Percentiles rank a stretch among this genome's conserved stretches.
Conservation (phyloP, 2,329 filamentous ascomycete genomes). For the Colletotrichum gigasporum region DNA sequence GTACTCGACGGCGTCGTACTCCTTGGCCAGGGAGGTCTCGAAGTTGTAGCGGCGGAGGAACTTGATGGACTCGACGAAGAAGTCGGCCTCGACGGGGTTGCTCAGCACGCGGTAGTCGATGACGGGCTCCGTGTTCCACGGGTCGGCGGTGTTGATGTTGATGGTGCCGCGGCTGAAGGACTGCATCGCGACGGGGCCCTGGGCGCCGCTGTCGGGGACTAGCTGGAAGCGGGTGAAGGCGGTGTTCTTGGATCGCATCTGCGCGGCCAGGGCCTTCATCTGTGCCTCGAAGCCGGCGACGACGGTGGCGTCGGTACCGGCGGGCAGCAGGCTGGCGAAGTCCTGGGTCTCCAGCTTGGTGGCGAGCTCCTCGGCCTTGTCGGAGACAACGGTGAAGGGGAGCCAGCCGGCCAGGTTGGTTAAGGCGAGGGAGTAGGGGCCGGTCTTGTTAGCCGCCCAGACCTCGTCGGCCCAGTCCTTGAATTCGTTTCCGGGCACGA, state of each 20-base stretch:
- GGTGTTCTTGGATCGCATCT: conserved; percentile 45
- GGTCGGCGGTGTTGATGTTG: conserved; percentile 49
- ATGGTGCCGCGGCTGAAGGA: conserved; percentile 48
- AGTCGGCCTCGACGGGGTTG: conserved; percentile 49
- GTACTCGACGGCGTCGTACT: conserved; percentile 43
- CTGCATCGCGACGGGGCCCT: conserved; percentile 40
- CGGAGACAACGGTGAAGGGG: conserved; percentile 45
- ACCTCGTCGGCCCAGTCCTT: conserved; percentile 30
- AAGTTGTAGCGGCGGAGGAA: conserved; percentile 47
- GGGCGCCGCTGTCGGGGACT: conserved; percentile 32
- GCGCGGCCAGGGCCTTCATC: conserved; percentile 46
- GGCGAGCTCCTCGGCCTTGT: conserved; percentile 42
- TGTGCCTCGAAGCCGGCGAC: conserved; percentile 48
- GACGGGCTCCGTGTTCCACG: conserved; percentile 43
- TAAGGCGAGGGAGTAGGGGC: conserved; percentile 43
- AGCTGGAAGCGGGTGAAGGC: conserved; percentile 43
- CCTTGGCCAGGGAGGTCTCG: conserved; percentile 45
- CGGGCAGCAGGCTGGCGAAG: conserved; percentile 42
- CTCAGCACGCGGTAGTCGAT: conserved; percentile 50
- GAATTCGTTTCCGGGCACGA: conserved; percentile 27
- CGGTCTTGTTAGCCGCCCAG: conserved; percentile 26
- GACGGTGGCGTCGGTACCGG: conserved; percentile 42
- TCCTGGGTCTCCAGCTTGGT: conserved; percentile 42
- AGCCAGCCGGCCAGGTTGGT: conserved; percentile 47
- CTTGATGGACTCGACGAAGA: conserved; percentile 48